Evolutionary conservation across 2,329 filamentous ascomycete genomes (phyloP), one percentile per base, ranked within the genome.

Genomic region (Thielaviopsis ethacetica): DNA sequence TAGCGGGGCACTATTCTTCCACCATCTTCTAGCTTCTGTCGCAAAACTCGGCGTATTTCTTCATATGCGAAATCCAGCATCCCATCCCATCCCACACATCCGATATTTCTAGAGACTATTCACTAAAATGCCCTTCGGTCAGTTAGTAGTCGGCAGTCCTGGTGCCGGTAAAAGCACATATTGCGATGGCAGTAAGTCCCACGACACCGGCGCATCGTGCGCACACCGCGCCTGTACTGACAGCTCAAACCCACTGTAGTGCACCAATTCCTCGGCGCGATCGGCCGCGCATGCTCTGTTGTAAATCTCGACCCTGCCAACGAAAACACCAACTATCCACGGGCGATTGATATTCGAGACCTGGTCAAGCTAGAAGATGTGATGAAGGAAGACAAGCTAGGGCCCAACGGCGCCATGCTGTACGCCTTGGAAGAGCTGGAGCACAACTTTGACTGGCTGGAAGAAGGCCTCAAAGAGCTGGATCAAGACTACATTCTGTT

Each of bases 301-400:
- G 88, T 96, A 61, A 98, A 98, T 69, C 84, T 98, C 64, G 93
- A 98, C 72, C 93, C 93, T 26, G 93, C 93, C 58, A 98, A 98
- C 75, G 91, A 97, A 67, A 84, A 85, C 62, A 93, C 90, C 1
- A 87, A 82, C 62, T 98, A 97, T 71, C 84, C 86, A 21, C 89
- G 85, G 66, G 91, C 91, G 5, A 79, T 98, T 64, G 93, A 98
- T 68, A 91, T 98, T 58, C 85, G 93, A 62, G 82, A 86, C 59
- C 75, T 98, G 1, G 82, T 97, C 41, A 94, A 89, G 9, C 77
- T 98, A 9, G 93, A 98, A 65, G 89, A 95, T 62, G 87, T 97
- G 61, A 98, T 98, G 93, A 80, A 84, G 53, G 86, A 91, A 62
- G 91, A 97, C 67, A 81, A 85, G 59, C 75, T 98, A 0, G 93